These are phyloP conservation scores for Solanum aculeatissimum DNA, from an alignment of 305 asterid species.

Conservation along the genomic window DNA sequence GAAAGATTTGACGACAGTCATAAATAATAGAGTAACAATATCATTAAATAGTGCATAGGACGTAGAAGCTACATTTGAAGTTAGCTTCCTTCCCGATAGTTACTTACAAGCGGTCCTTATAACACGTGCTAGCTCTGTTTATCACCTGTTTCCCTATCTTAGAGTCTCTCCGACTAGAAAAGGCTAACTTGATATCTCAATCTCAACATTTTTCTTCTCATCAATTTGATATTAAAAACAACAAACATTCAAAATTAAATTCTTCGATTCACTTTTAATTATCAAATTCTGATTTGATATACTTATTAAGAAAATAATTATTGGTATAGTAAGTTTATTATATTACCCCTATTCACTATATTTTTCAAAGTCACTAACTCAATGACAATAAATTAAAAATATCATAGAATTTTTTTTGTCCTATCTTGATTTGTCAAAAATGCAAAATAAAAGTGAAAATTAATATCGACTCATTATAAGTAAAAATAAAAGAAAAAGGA, in stretches of 20 bases:
- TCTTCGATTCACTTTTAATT: no score
- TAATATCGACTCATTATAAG: no score
- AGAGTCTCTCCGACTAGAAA: not conserved
- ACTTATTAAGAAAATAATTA: no score
- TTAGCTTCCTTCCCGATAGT: not conserved
- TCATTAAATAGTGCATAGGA: not conserved
- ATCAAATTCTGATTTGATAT: no score
- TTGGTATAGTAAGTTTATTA: no score
- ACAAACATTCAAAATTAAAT: not conserved
- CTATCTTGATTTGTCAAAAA: no score
- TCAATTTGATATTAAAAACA: not conserved
- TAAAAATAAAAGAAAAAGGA: not conserved
- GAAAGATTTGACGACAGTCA: not conserved
- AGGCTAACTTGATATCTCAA: not conserved
- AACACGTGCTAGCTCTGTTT: not conserved
- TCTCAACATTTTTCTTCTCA: not conserved
- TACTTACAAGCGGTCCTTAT: not conserved
- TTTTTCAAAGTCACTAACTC: no score
- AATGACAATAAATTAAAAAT: no score
- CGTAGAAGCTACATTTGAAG: not conserved
- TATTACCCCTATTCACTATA: no score
- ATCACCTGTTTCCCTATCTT: not conserved
- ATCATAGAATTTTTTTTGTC: no score
- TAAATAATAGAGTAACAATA: not conserved
- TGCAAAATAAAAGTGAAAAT: no score